Percentiles rank a stretch among this genome's conserved stretches.
phyloP scores from a whole-genome alignment of 2,329 filamentous ascomycete species.

The Fusarium virguliforme region DNA sequence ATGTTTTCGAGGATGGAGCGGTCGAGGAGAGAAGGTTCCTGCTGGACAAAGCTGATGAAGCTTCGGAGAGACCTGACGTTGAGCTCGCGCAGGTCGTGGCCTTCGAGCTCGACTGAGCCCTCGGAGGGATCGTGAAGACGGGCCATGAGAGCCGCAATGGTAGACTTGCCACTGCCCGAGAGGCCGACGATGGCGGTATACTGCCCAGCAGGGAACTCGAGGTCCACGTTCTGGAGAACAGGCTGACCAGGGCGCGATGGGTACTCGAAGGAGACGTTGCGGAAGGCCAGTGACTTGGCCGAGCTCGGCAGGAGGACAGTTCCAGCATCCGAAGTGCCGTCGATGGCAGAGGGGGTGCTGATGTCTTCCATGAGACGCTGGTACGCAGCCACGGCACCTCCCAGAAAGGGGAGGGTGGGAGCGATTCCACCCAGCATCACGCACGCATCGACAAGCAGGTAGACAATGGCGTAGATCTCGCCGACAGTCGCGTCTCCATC shows the following conservation, averaged over 20 bases:
- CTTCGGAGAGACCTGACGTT: slow-evolving; percentile 63
- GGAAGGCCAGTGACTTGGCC: slow-evolving; percentile 53
- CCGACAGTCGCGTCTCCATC: slow-evolving; percentile 58
- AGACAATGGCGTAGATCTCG: slow-evolving; percentile 63
- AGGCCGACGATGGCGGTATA: slow-evolving; percentile 71
- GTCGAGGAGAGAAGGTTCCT: slow-evolving; percentile 62
- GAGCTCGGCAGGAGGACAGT: slow-evolving; percentile 62
- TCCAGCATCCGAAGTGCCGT: slow-evolving; percentile 57
- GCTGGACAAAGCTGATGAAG: slow-evolving; percentile 62
- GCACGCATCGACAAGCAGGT: slow-evolving; percentile 74
- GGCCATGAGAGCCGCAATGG: slow-evolving; percentile 68
- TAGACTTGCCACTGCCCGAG: slow-evolving; percentile 71
- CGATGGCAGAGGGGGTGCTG: slow-evolving; percentile 64
- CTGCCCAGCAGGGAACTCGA: slow-evolving; percentile 64
- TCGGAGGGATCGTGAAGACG: slow-evolving; percentile 70
- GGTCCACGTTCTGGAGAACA: slow-evolving; percentile 61
- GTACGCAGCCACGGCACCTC: slow-evolving; percentile 71
- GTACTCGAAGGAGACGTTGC: slow-evolving; percentile 62
- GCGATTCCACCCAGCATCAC: slow-evolving; percentile 75
- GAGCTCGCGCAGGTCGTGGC: slow-evolving; percentile 62
- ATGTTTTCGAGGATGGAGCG: slow-evolving; percentile 67
- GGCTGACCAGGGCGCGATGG: slow-evolving; percentile 60
- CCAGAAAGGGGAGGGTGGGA: slow-evolving; percentile 74
- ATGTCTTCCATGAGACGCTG: slow-evolving; percentile 72
- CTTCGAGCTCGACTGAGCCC: slow-evolving; percentile 65